Conservation (phyloP, 2,329 filamentous ascomycete genomes). For the Epichloe sp. region DNA sequence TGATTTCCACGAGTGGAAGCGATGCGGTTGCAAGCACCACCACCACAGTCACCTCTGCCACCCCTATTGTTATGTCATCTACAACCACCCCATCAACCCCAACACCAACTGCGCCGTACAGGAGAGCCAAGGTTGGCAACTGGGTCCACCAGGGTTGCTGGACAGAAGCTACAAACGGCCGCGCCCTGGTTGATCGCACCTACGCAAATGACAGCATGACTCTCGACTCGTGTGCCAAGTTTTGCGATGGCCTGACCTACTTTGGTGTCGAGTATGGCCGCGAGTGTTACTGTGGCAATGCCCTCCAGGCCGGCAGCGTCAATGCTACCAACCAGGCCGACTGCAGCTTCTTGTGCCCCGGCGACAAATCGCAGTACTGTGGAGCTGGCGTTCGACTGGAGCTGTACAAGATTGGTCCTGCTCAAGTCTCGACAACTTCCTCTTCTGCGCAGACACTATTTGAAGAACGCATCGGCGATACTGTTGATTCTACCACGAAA, state of each 20-base stretch:
- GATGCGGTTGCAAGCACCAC: conserved; percentile 7
- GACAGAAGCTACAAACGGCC: conserved; percentile 18
- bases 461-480: background rate
- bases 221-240: conserved; percentile 19
- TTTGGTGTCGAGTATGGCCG: conserved; percentile 25
- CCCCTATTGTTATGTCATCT: background rate
- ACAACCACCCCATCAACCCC: conserved; percentile 9
- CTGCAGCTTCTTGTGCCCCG: conserved; percentile 23
- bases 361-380: conserved; percentile 18
- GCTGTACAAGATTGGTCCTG: conserved; percentile 19
- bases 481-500: background rate
- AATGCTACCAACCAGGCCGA: conserved; percentile 16
- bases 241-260: conserved; percentile 20
- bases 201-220: conserved; percentile 21
- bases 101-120: conserved; percentile 13
- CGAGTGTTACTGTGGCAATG: conserved; percentile 25
- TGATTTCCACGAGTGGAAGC: background rate
- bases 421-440: conserved; percentile 7
- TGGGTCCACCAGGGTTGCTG: conserved; percentile 25
- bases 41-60: conserved; percentile 7
- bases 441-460: background rate
- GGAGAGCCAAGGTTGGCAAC: conserved; percentile 13
- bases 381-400: conserved; percentile 19
- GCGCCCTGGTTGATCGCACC: conserved; percentile 17
- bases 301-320: conserved; percentile 15